phyloP scores from a whole-genome alignment of 73 alveolate genomes.

The Loxodes magnus region DNA sequence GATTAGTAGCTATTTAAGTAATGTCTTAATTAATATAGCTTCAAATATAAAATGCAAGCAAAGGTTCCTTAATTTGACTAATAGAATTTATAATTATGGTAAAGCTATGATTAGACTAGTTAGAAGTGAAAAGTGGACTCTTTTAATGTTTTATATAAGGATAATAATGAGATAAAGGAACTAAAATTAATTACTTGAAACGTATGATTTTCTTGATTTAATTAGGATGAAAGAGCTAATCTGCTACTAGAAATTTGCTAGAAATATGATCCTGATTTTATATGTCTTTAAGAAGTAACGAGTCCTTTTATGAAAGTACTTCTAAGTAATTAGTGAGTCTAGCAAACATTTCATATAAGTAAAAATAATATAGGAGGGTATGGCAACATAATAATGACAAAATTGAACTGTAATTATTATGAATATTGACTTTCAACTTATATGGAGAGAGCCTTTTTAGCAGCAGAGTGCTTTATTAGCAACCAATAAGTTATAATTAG shows the following conservation, averaged over 20 bases:
- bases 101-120: no score
- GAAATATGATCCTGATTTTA: conserved; percentile 28
- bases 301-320: conserved; percentile 11
- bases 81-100: no score
- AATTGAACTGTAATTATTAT: conserved; percentile 12
- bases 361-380: conserved; percentile 25
- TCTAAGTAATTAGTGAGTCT: conserved; percentile 3
- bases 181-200: conserved; percentile 28
- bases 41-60: no score
- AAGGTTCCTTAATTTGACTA: no score
- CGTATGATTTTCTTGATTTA: conserved; percentile 44
- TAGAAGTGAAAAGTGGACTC: no score
- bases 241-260: conserved; percentile 19
- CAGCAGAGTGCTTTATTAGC: conserved; percentile 16
- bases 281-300: conserved; percentile 44
- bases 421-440: conserved; percentile 15
- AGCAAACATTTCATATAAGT: conserved; percentile 18
- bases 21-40: no score
- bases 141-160: not conserved
- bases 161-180: not conserved
- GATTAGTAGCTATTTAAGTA: no score
- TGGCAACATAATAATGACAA: conserved; percentile 31
- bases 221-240: conserved; percentile 24
- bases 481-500: conserved; percentile 10
- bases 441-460: conserved; percentile 29